Base-by-base conservation (phyloP, 139 green algal species). In the Closterium sp. region DNA sequence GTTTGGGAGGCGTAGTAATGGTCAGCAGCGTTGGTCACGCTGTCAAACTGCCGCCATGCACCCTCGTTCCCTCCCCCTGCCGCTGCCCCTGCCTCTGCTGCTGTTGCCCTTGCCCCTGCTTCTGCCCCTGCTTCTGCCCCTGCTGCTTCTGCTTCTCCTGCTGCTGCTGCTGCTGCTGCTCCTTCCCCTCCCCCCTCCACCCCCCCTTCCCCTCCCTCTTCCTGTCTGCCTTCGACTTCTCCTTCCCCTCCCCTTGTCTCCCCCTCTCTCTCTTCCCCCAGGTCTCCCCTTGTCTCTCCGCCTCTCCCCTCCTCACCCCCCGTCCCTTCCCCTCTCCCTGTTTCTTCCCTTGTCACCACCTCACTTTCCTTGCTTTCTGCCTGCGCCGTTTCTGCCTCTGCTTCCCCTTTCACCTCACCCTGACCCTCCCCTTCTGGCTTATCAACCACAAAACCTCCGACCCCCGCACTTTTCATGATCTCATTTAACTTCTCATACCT, bases 21-120 rank as follows among this genome's bases (percentile, higher is more conserved):
- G 45, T 92, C 89, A 6, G 89, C 90, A 88, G 70, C 79, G 13
- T 90, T 1, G 1, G 38, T 92, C 38, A 92, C 89, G 30, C 38
- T 89, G 1, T 92, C 89, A 90, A 92, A 92, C n/a, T 79, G 62
- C 62, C 62, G 62, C 62, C 62, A 79, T 24, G 62, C 62, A 13
- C 19, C 62, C 17, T 79, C 19, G 10, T 13, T 79, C 62, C 50
- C 50, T 73, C 13, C 50, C 13, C 50, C 50, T 10, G 9, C 50
- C 50, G 1, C 50, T 73, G 13, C 50, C 50, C 13, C 50, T 27
- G 50, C 86, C n/a, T 9, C 29, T 90, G 28, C 88, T 9, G 19
- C 29, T 90, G n/a, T 9, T n/a, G 62, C 30, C 31, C 13, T 17
- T 89, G 17, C 86, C 17, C 9, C 86, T 34, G 17, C 31, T 17